phyloP scores from a whole-genome alignment of 768 basidiomycete species.

The Agrocybe praecox region DNA sequence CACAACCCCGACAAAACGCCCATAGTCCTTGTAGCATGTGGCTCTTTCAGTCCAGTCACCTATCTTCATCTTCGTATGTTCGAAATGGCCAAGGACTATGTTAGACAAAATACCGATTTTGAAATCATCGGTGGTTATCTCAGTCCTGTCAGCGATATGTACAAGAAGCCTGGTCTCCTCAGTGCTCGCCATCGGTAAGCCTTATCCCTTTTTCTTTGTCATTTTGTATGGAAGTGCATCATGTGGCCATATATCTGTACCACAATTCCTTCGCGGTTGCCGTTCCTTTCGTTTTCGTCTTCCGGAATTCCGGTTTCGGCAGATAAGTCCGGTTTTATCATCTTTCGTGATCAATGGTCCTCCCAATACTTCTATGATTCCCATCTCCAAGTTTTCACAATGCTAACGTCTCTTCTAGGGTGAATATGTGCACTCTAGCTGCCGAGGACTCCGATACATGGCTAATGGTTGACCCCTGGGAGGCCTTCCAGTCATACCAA shows the following conservation, averaged over 20 bases:
- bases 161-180: constrained; percentile 95
- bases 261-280: not conserved
- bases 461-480: constrained; percentile 99
- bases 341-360: constrained; percentile 12
- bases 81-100: constrained; percentile 98
- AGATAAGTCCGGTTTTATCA: constrained; percentile 22
- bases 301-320: constrained; percentile 21
- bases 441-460: constrained; percentile 89
- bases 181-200: constrained; percentile 87
- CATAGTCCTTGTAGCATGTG: constrained; percentile 95
- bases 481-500: constrained; percentile 93
- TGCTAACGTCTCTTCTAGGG: constrained; percentile 46
- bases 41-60: constrained; percentile 98
- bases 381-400: constrained; percentile 13
- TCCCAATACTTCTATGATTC: constrained; percentile 18
- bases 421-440: constrained; percentile 87
- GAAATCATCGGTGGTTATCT: constrained; percentile 96
- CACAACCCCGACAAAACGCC: constrained; percentile 73
- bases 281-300: constrained; percentile 8
- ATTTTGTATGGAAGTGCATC: not conserved
- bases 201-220: constrained; percentile 1
- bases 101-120: constrained; percentile 88
- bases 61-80: constrained; percentile 99
- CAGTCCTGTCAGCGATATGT: constrained; percentile 93
- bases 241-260: constrained; percentile 4